Conservation (phyloP, 2,329 filamentous ascomycete genomes). For the Epichloe scottii region DNA sequence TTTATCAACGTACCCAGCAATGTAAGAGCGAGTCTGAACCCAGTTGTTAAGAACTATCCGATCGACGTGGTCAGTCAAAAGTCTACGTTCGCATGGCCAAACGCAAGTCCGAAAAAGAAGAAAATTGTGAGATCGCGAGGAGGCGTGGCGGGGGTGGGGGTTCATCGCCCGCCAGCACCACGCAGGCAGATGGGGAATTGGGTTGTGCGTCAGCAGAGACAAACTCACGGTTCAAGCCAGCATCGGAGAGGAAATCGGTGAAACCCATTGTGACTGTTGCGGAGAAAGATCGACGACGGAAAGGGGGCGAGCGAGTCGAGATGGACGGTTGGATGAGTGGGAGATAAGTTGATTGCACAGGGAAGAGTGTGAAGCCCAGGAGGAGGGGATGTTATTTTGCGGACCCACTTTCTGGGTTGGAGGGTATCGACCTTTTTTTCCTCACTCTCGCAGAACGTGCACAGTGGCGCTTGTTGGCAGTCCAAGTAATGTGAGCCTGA, state of each 20-base stretch:
- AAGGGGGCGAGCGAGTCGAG: background rate
- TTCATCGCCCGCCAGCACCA: background rate
- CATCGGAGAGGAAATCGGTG: conserved; percentile 49
- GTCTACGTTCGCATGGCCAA: background rate
- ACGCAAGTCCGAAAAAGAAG: background rate
- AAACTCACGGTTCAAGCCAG: conserved; percentile 34
- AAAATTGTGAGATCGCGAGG: background rate
- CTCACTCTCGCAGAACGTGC: background rate
- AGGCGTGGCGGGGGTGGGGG: conserved; percentile 1
- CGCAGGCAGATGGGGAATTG: background rate
- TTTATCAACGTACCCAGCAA: conserved; percentile 54
- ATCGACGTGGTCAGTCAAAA: conserved; percentile 4
- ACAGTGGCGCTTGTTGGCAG: too few relatives aligned
- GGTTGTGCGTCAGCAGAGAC: background rate
- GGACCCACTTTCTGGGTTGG: conserved; percentile 4
- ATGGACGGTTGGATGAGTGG: background rate
- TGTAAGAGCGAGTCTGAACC: conserved; percentile 62
- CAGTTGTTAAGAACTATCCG: conserved; percentile 52
- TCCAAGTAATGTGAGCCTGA: background rate
- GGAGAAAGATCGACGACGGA: background rate
- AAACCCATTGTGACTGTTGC: conserved; percentile 44
- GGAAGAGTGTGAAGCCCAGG: background rate
- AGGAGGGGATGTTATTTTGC: conserved; percentile 5
- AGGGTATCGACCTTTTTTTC: background rate
- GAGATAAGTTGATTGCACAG: background rate